Evolutionary conservation across 345 rosid species (phyloP), one percentile per base, ranked within the genome.

Genomic region (Melaleuca alternifolia): DNA sequence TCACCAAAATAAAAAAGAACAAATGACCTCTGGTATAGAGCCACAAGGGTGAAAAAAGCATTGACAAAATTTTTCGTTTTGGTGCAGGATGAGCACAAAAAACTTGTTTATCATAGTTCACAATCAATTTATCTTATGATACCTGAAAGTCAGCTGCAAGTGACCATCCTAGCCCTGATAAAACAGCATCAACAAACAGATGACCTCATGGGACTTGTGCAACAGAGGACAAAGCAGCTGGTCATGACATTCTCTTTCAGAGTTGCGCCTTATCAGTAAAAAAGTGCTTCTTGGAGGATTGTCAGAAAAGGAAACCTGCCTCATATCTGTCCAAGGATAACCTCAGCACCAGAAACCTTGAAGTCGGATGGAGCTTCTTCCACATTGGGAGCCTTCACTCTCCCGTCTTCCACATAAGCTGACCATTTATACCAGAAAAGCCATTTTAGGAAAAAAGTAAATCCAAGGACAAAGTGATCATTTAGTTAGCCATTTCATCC

Each of bases 321-420:
- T 92, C 84, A 96, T 83, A 96, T 96, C 89, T 96, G 97, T 86
- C 93, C 95, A 92, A 97, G 88, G 46, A 97, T 94, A 61, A 93
- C 94, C 82, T 97, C 97, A 0, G 91, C 98, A 11, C 97, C 95
- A 0, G 98, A 88, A 86, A 97, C 98, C 91, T 94, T 96, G 92
- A 95, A 94, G 82, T 95, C 98, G 14, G 98, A 96, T 26, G 98
- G 99, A 84, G 93, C 96, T 86, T 90, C 96, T 94, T 97, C 98
- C 61, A 96, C 94, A 62, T 97, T 96, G 84, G 95, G 87, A 33
- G 89, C 92, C 93, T 97, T 94, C 21, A 97, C 95, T 88, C 91
- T 95, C 88, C 98, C 97, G 52, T 96, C 95, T 82, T 92, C 98
- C 83, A 96, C 93, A 48, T 93, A 95, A 20, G 99, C 98, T 7